Base-by-base conservation (phyloP, 306 rosid genomes). In the Gastrolobium villosum region DNA sequence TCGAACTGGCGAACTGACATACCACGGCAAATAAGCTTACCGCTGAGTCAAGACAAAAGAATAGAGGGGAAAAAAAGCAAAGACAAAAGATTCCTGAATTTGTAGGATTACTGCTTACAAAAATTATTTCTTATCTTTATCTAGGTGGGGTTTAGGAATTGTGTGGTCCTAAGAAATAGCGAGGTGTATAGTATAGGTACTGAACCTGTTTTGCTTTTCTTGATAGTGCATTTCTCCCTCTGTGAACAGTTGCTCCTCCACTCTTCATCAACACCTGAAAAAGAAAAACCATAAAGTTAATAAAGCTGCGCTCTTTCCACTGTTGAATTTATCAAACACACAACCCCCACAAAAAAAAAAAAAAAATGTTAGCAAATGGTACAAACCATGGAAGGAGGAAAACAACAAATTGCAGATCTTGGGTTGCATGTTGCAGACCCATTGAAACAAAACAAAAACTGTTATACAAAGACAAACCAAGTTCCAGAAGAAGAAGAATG, bases 121-220 rank as follows among this genome's bases (percentile, higher is more conserved):
- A 74, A 45, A 46, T 10, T 70, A 39, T 67, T 65, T 73, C 81
- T 76, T 40, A 52, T 74, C 79, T 83, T 79, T 84, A 45, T 71
- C 56, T 66, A 67, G 34, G 82, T 70, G 91, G 80, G 84, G 77
- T 65, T 80, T 79, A 48, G 61, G 84, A 83, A 82, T 74, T 81
- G 61, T 78, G 95, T 86, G 93, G 95, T 91, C 97, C 95, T 88
- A 82, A 84, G 78, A 79, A 84, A 73, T 66, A 72, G 48, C 74
- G 67, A 71, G 77, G 85, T 72, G 78, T 82, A 83, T 81, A 87
- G 78, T 82, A 83, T 81, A 87, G 86, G 73, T 68, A 72, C 85
- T 84, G 88, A 93, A 93, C 99, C 99, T 91, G 91, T 82, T 87
- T 82, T 91, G 85, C 97, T 96, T 91, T 89, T 91, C 96, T 90